Conservation (phyloP, 2,329 filamentous ascomycete genomes). For the Neopestalotiopsis clavispora region DNA sequence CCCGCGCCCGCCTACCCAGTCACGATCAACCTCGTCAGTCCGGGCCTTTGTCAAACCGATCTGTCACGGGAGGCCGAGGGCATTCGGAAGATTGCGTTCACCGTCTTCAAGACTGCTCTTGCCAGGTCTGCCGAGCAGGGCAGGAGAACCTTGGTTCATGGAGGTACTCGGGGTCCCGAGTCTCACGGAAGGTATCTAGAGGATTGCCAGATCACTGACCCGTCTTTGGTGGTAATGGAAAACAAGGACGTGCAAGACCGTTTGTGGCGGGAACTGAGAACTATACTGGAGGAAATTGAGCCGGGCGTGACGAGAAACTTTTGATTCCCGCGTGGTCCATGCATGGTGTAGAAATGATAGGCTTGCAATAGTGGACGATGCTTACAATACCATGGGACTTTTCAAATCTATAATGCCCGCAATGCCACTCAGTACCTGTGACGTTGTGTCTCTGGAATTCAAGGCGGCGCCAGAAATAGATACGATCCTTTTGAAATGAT, state of each 20-base stretch:
- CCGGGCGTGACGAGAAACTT: slow-evolving; percentile 35
- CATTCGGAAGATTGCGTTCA: slow-evolving; percentile 12
- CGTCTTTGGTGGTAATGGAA: slow-evolving; percentile 43
- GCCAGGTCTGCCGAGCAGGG: slow-evolving; percentile 53
- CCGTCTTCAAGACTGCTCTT: slow-evolving; percentile 38
- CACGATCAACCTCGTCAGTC: slow-evolving; percentile 56
- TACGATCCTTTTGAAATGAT: too few relatives aligned
- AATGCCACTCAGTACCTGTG: too few relatives aligned
- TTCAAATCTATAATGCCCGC: too few relatives aligned
- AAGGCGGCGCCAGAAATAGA: too few relatives aligned
- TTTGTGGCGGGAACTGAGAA: slow-evolving; percentile 48
- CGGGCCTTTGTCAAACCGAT: slow-evolving; percentile 56
- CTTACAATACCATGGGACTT: too few relatives aligned
- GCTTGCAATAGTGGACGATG: too few relatives aligned
- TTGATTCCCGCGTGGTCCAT: background rate
- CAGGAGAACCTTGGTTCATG: slow-evolving; percentile 47
- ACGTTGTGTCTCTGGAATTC: too few relatives aligned
- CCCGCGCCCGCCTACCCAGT: slow-evolving; percentile 35
- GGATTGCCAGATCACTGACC: slow-evolving; percentile 33
- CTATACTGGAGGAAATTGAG: slow-evolving; percentile 45
- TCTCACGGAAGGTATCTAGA: slow-evolving; percentile 52
- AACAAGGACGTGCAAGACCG: slow-evolving; percentile 41
- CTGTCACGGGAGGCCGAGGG: slow-evolving; percentile 42
- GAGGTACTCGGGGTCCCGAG: slow-evolving; percentile 41
- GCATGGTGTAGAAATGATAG: background rate